Conservation (phyloP, 2,329 filamentous ascomycete genomes). For the Aureobasidium sp. region DNA sequence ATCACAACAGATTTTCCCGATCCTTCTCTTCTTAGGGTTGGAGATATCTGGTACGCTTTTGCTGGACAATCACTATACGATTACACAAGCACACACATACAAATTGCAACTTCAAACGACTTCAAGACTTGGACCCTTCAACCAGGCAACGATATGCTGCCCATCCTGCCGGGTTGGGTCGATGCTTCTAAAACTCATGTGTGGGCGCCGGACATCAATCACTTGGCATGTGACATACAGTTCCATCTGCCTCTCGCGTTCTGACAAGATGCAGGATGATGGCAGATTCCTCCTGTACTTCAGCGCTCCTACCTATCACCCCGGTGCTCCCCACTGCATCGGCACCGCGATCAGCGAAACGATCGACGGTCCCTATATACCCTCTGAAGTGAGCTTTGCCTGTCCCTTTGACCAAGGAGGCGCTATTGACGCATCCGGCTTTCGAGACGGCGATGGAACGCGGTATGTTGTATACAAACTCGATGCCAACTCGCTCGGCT, state of each 20-base stretch:
- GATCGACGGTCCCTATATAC: slow-evolving; percentile 31
- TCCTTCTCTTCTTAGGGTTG: slow-evolving; percentile 38
- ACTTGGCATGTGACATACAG: slow-evolving; percentile 20
- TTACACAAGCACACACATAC: slow-evolving; percentile 33
- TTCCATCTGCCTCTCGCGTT: not conserved
- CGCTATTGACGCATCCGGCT: slow-evolving; percentile 33
- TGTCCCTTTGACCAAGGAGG: slow-evolving; percentile 33
- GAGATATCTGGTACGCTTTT: slow-evolving; percentile 40
- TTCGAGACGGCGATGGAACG: slow-evolving; percentile 28
- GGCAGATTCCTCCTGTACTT: slow-evolving; percentile 34
- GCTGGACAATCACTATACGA: slow-evolving; percentile 32
- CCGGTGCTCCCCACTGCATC: slow-evolving; percentile 29
- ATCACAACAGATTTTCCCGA: slow-evolving; percentile 31
- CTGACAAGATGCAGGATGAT: slow-evolving; percentile 24
- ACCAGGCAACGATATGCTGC: slow-evolving; percentile 35
- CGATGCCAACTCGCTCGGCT: slow-evolving; percentile 32
- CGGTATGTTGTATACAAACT: slow-evolving; percentile 34
- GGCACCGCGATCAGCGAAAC: slow-evolving; percentile 29
- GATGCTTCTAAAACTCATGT: slow-evolving; percentile 28
- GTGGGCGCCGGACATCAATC: slow-evolving; percentile 40
- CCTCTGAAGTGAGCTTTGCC: slow-evolving; percentile 28
- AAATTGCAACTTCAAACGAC: slow-evolving; percentile 39
- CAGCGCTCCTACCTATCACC: slow-evolving; percentile 30
- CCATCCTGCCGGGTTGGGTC: slow-evolving; percentile 34
- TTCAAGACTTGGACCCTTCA: slow-evolving; percentile 35